These are phyloP conservation scores for Aphanomyces euteiches DNA, from an alignment of 352 stramenopile species.

Conservation along the genomic window DNA sequence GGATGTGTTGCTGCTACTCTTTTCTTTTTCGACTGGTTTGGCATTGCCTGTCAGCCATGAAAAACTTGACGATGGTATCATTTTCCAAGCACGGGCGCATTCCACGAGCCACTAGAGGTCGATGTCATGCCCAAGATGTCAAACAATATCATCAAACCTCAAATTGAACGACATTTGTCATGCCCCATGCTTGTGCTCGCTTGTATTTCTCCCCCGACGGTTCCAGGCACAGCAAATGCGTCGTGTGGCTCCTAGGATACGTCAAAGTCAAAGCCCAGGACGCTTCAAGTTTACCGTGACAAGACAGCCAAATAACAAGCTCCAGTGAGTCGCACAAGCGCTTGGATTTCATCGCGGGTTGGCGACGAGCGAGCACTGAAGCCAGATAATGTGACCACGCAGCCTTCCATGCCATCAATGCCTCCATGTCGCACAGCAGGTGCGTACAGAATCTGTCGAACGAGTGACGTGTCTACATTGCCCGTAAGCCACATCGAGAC, in stretches of 20 bases:
- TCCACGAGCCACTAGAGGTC: slow-evolving; percentile 64
- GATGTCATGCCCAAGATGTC: not conserved
- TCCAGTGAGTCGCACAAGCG: slow-evolving; percentile 76
- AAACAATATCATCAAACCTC: slow-evolving; percentile 45
- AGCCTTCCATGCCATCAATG: slow-evolving; percentile 69
- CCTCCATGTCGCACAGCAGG: slow-evolving; percentile 63
- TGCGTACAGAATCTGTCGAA: slow-evolving; percentile 52
- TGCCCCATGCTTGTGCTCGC: slow-evolving; percentile 74
- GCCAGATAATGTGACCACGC: slow-evolving; percentile 79
- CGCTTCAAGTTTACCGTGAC: slow-evolving; percentile 37
- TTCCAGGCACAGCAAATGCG: slow-evolving; percentile 76
- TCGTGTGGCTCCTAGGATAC: slow-evolving; percentile 52
- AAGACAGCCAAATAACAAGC: slow-evolving; percentile 80
- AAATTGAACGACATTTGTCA: slow-evolving; percentile 73
- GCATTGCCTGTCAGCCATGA: slow-evolving; percentile 36
- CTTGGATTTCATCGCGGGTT: slow-evolving; percentile 77
- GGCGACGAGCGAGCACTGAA: slow-evolving; percentile 72
- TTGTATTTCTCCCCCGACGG: slow-evolving; percentile 80
- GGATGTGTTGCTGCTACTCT: slow-evolving; percentile 15
- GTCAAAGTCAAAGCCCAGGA: not conserved
- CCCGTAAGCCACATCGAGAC: not conserved
- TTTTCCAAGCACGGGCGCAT: slow-evolving; percentile 61
- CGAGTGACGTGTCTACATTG: slow-evolving; percentile 17
- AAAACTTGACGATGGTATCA: slow-evolving; percentile 54
- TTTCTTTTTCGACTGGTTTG: slow-evolving; percentile 28